Conservation (phyloP, 2,329 filamentous ascomycete genomes). For the Xylaria digitata region DNA sequence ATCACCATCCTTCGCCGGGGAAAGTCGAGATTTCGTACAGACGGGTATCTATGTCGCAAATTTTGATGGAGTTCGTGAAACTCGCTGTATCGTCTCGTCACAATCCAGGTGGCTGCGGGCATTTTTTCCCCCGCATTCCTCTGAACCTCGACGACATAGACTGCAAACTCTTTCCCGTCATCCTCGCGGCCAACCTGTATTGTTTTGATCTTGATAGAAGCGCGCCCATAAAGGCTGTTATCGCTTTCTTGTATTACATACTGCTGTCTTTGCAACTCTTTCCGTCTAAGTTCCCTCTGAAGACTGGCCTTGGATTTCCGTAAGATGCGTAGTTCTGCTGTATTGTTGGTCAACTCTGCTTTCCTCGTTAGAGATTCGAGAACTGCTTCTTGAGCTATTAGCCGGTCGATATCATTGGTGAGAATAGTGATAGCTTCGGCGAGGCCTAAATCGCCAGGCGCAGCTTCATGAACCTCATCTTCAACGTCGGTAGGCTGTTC, state of each 20-base stretch:
- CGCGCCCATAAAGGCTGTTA: slow-evolving; percentile 93
- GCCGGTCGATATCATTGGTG: slow-evolving; percentile 89
- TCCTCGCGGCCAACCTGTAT: slow-evolving; percentile 93
- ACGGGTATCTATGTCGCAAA: slow-evolving; percentile 84
- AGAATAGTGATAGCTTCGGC: slow-evolving; percentile 91
- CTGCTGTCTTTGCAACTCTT: slow-evolving; percentile 95
- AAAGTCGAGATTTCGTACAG: slow-evolving; percentile 90
- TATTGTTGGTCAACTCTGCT: slow-evolving; percentile 97
- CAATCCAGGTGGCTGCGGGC: slow-evolving; percentile 93
- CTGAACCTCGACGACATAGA: slow-evolving; percentile 93
- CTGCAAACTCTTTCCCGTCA: slow-evolving; percentile 90
- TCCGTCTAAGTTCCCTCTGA: slow-evolving; percentile 89
- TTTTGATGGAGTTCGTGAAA: slow-evolving; percentile 96
- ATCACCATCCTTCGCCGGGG: slow-evolving; percentile 91
- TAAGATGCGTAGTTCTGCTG: slow-evolving; percentile 89
- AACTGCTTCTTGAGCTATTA: slow-evolving; percentile 87
- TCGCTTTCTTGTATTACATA: slow-evolving; percentile 98
- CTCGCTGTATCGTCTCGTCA: slow-evolving; percentile 94
- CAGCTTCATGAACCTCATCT: slow-evolving; percentile 92
- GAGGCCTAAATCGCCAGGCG: slow-evolving; percentile 90
- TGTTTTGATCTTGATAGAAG: slow-evolving; percentile 88
- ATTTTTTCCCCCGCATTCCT: slow-evolving; percentile 93
- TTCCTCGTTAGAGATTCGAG: slow-evolving; percentile 92
- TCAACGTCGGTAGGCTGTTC: slow-evolving; percentile 69
- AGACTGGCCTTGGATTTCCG: slow-evolving; percentile 94